Percentiles rank a stretch among this genome's conserved stretches.
Evolutionary conservation across 306 rosid genomes (phyloP).

Genomic region (Elaeagnus macrophylla): DNA sequence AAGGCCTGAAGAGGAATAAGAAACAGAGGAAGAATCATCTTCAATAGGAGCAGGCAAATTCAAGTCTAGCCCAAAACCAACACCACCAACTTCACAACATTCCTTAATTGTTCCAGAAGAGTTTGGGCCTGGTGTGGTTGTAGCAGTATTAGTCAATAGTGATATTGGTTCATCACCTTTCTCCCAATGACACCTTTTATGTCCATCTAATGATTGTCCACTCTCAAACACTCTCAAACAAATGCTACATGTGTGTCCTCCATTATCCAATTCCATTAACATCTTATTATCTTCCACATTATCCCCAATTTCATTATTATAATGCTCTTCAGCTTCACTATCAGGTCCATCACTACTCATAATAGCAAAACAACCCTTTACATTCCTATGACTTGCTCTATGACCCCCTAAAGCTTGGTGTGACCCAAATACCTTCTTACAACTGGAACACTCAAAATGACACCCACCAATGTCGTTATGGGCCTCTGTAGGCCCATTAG

Average conservation of each 20-base stretch:
- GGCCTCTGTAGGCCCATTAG: slow-evolving; percentile 16
- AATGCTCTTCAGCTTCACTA: background rate
- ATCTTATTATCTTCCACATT: slow-evolving; percentile 4
- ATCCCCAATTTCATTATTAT: background rate
- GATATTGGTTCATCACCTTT: slow-evolving; percentile 21
- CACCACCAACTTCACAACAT: background rate
- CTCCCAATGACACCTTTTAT: slow-evolving; percentile 65
- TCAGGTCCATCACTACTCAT: slow-evolving; percentile 18
- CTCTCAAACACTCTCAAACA: slow-evolving; percentile 47
- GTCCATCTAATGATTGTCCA: slow-evolving; percentile 65
- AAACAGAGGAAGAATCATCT: slow-evolving; percentile 20
- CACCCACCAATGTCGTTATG: background rate
- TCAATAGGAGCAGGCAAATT: slow-evolving; percentile 43
- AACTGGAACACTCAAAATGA: slow-evolving; percentile 58
- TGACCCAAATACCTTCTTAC: slow-evolving; percentile 71
- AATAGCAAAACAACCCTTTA: slow-evolving; percentile 58
- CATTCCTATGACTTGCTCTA: slow-evolving; percentile 68
- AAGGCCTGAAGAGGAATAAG: slow-evolving; percentile 19
- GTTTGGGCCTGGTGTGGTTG: background rate
- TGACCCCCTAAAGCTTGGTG: slow-evolving; percentile 80
- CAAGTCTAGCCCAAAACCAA: slow-evolving; percentile 29
- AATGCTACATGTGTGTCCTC: slow-evolving; percentile 37
- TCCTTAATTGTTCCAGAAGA: slow-evolving; percentile 1
- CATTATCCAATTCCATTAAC: slow-evolving; percentile 6
- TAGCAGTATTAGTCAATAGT: too few relatives aligned